phyloP scores from a whole-genome alignment of 2,329 filamentous ascomycete species.

The Colletotrichum kahawae region DNA sequence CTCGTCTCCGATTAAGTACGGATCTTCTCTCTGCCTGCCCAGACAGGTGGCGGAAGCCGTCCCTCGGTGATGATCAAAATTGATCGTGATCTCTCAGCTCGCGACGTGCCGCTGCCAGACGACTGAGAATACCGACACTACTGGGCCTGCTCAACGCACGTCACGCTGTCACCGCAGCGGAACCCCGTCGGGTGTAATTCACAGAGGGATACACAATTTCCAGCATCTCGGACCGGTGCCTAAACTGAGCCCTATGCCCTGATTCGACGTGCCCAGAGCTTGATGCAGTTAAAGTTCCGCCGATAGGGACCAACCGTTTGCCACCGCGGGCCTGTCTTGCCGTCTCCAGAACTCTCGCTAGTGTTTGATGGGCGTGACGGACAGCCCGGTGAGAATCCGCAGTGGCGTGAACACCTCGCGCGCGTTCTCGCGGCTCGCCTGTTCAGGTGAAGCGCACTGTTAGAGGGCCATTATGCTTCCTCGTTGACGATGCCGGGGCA shows the following conservation, averaged over 20 bases:
- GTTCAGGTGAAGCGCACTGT: neutral
- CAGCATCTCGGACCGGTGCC: neutral
- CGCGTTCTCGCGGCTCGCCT: neutral
- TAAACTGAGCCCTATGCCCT: neutral
- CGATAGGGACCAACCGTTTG: neutral
- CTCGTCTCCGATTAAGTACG: slow-evolving; percentile 11
- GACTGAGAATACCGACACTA: neutral
- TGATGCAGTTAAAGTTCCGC: slow-evolving; percentile 4
- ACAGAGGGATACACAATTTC: neutral
- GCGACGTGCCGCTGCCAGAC: neutral
- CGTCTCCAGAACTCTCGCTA: neutral
- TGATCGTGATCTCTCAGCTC: neutral
- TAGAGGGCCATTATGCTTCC: neutral
- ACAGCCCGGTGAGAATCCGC: slow-evolving; percentile 16
- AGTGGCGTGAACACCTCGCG: neutral
- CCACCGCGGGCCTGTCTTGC: neutral
- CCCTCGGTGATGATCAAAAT: neutral
- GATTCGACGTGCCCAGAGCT: neutral
- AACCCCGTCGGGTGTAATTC: neutral
- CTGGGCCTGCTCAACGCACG: neutral
- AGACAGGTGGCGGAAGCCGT: neutral
- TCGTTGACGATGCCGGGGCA: neutral
- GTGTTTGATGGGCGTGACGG: neutral
- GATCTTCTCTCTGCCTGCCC: slow-evolving; percentile 6
- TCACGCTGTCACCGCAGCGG: neutral